Evolutionary conservation across 495 filamentous ascomycete species (phyloP), one percentile per base, ranked within the genome.

Genomic region (Xylaria castorea): DNA sequence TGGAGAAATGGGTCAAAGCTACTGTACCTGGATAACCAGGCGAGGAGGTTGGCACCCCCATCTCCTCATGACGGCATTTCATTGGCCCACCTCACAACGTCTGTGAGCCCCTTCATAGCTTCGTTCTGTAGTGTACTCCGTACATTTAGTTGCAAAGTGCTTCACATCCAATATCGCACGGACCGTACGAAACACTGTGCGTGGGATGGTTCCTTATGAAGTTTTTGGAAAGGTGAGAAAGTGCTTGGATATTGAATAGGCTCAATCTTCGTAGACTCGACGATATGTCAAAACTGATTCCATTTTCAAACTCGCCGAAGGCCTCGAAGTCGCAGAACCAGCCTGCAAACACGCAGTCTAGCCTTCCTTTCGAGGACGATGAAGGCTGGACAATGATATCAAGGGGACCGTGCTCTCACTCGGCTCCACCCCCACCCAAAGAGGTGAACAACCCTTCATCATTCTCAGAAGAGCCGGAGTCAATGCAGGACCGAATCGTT

Each of bases 401-500:
- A 8, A 44, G 38, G 18, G 34, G 22, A 27, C 50, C 61, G 6
- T 27, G 36, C 51, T 11, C 36, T 60, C 46, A 12, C 8, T 14
- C 51, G 0, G 12, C 34, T 61, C 9, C 62, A 25, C 20, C 38
- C 20, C 12, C 27, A 27, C 32, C 20, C 18, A 44, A 55, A 50
- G 42, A 60, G 32, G 6, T 40, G 53, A n/a, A 22, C 20, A 9
- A 14, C 27, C 53, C 40, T 1, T 46, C 63, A 11, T 46, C 63
- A 11, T 53, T 14, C 22, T 40, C 36, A 14, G 40, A 71, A 20
- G 62, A 66, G 36, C 51, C 72, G 14, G 79, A 81, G 70, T 67
- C 75, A 7, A 80, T 80, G 58, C 76, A 78, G 57, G 80, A 82
- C 44, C 72, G 78, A 20, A 75, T 83, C 38, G 64, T 75, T 22